These are phyloP conservation scores for Tetramitus jugosus DNA, from an alignment of 208 protist genomes.

Conservation along the genomic window DNA sequence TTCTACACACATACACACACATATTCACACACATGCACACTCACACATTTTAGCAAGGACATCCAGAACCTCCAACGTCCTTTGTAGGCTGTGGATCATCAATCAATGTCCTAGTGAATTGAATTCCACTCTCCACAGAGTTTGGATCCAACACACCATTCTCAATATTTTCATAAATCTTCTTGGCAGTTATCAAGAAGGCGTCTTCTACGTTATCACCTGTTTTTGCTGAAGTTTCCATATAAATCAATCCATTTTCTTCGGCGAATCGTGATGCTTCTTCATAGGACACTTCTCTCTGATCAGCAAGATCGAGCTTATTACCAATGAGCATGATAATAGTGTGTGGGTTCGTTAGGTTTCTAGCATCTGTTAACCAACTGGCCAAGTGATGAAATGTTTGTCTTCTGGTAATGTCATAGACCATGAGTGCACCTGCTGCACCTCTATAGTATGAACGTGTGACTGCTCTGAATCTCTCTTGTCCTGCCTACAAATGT, in stretches of 20 bases:
- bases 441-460: constrained; percentile 90
- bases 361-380: constrained; percentile 86
- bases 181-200: constrained; percentile 64
- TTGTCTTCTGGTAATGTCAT: constrained; percentile 76
- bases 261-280: constrained; percentile 86
- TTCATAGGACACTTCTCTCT: constrained; percentile 87
- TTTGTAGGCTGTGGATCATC: neutral
- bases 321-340: constrained; percentile 85
- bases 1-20: no score
- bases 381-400: constrained; percentile 72
- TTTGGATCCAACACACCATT: constrained; percentile 35
- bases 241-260: constrained; percentile 61
- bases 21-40: no score
- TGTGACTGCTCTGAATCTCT: constrained; percentile 78
- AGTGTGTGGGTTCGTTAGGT: constrained; percentile 66
- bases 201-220: constrained; percentile 83
- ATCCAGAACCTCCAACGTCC: no score
- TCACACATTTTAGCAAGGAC: no score
- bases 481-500: constrained; percentile 28
- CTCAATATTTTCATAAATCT: constrained; percentile 58
- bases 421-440: constrained; percentile 86
- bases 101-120: neutral
- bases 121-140: neutral
- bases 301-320: constrained; percentile 85
- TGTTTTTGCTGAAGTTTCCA: constrained; percentile 52